A percentile compares a stretch with the other conserved stretches of the same genome.
Evolutionary conservation across 2,329 filamentous ascomycete species (phyloP).

Genomic region (Didymella pinodella): DNA sequence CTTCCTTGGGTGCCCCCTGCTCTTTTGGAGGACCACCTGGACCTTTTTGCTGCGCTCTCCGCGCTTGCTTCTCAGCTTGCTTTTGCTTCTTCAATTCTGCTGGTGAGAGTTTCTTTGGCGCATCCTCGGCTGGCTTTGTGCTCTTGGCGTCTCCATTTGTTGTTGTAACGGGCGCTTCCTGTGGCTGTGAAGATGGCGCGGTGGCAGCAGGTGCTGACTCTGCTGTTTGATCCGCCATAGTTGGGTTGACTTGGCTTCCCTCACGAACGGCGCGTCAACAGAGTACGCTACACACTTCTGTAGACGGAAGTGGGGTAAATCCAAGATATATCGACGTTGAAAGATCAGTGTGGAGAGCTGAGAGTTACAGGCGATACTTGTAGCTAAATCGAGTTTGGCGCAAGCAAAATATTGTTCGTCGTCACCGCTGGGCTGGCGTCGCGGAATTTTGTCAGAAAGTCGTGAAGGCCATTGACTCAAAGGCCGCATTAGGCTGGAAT

Average conservation of each 20-base stretch:
- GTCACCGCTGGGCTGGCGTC: slow-evolving; percentile 6
- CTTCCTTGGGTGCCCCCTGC: slow-evolving; percentile 40
- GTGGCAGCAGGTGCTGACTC: slow-evolving; percentile 27
- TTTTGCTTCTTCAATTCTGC: slow-evolving; percentile 88
- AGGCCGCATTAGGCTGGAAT: slow-evolving; percentile 12
- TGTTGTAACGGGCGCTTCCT: slow-evolving; percentile 23
- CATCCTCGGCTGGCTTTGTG: slow-evolving; percentile 29
- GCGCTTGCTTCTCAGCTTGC: slow-evolving; percentile 90
- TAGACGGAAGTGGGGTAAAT: slow-evolving; percentile 24
- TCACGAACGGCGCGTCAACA: slow-evolving; percentile 15
- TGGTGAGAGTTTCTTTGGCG: slow-evolving; percentile 66
- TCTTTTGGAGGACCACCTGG: slow-evolving; percentile 45
- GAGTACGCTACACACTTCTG: slow-evolving; percentile 9
- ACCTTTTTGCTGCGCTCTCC: slow-evolving; percentile 75
- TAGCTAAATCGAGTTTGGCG: slow-evolving; percentile 12
- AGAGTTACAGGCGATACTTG: not conserved
- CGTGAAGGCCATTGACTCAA: slow-evolving; percentile 23
- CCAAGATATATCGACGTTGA: not conserved
- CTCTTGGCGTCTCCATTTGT: slow-evolving; percentile 36
- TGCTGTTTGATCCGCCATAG: slow-evolving; percentile 42
- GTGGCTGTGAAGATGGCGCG: slow-evolving; percentile 21
- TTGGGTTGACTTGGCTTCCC: slow-evolving; percentile 3
- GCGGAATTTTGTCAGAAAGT: slow-evolving; percentile 20
- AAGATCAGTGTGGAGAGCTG: not conserved
- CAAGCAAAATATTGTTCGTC: slow-evolving; percentile 1